Conservation (phyloP, 352 stramenopile species). For the Phytophthora meadii region DNA sequence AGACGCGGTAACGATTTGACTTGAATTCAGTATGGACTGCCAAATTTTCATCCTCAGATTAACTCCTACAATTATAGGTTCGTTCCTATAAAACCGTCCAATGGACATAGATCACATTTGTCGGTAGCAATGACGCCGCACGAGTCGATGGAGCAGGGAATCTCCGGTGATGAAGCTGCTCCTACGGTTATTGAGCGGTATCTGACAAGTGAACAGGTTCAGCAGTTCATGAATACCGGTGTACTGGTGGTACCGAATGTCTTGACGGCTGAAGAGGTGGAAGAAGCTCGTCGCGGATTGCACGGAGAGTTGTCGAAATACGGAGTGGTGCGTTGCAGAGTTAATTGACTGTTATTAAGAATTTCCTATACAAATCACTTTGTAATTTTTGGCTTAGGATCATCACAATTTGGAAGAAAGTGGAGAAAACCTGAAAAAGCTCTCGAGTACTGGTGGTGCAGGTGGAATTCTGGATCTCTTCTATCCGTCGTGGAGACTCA, state of each 20-base stretch:
- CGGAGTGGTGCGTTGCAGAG: conserved; percentile 57
- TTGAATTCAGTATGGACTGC: conserved; percentile 6
- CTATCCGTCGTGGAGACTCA: conserved; percentile 88
- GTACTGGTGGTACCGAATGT: conserved; percentile 84
- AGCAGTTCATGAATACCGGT: conserved; percentile 65
- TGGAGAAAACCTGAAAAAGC: conserved; percentile 70
- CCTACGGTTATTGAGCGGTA: conserved; percentile 34
- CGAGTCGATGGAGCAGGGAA: conserved; percentile 9
- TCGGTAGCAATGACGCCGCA: conserved; percentile 22
- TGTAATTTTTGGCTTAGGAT: no score
- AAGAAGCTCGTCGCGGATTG: conserved; percentile 56
- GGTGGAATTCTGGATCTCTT: conserved; percentile 91
- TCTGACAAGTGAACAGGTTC: conserved; percentile 65
- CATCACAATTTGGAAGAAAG: conserved; percentile 70
- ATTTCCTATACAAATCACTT: no score
- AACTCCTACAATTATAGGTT: not conserved
- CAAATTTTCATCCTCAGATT: conserved; percentile 23
- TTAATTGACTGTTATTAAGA: not conserved
- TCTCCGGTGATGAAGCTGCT: conserved; percentile 22
- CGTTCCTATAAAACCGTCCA: no score
- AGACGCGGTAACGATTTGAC: conserved; percentile 17
- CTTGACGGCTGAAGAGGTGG: conserved; percentile 64
- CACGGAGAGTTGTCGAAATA: conserved; percentile 75
- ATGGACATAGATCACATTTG: no score
- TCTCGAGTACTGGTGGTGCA: conserved; percentile 89